These are phyloP conservation scores for Alternaria solani DNA, from an alignment of 2,329 filamentous ascomycete species.

Conservation along the genomic window DNA sequence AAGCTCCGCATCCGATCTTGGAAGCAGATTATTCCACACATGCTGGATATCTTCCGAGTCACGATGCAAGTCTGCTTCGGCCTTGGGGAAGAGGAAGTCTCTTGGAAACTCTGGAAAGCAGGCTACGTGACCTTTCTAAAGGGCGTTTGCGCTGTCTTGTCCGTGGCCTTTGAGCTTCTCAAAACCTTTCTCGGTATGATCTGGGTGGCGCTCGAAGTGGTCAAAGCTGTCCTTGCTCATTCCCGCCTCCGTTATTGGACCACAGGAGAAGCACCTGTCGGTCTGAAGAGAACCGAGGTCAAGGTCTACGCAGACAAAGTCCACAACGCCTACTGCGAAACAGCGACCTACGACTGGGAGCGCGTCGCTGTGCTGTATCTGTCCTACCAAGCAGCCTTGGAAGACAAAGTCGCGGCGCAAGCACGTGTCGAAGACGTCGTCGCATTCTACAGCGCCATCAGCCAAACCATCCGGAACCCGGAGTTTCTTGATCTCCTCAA, in stretches of 20 bases:
- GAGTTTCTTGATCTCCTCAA: background rate
- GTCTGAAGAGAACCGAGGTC: background rate
- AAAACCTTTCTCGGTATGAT: background rate
- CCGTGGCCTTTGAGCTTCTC: background rate
- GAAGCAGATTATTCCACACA: background rate
- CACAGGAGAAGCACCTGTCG: background rate
- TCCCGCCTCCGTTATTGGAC: background rate
- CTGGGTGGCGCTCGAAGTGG: background rate
- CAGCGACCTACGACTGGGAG: background rate
- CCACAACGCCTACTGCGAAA: background rate
- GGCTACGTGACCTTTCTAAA: background rate
- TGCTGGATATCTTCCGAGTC: background rate
- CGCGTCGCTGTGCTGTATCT: background rate
- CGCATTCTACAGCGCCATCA: background rate
- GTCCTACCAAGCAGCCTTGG: background rate
- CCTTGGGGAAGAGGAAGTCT: background rate
- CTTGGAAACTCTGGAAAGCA: background rate
- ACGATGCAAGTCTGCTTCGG: conserved; percentile 1
- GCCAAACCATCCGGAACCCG: background rate
- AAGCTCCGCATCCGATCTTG: background rate
- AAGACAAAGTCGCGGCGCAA: background rate
- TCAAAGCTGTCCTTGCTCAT: background rate
- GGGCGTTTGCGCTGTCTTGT: background rate
- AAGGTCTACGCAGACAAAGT: background rate
- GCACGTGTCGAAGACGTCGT: background rate